Conservation (phyloP, 495 filamentous ascomycete species). For the Hyaloscypha hepaticicola region DNA sequence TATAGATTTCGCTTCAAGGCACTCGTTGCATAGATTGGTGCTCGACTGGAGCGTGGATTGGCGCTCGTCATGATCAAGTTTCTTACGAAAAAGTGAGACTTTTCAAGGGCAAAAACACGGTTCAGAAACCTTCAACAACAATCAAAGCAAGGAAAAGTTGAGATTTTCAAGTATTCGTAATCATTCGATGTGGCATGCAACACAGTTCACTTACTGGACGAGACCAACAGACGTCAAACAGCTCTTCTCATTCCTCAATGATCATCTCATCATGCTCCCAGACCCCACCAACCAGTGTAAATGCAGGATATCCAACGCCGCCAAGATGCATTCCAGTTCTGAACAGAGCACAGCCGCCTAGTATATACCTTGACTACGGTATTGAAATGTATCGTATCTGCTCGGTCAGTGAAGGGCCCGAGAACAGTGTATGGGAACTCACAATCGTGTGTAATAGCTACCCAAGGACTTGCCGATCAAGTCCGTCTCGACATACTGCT, state of each 20-base stretch:
- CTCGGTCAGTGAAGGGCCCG: neutral
- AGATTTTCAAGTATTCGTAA: constrained; percentile 1
- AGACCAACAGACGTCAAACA: neutral
- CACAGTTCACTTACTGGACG: neutral
- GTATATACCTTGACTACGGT: constrained; percentile 77
- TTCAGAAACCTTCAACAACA: neutral
- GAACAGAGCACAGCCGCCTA: constrained; percentile 32
- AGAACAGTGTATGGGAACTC: constrained; percentile 32
- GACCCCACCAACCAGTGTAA: constrained; percentile 30
- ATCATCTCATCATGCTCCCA: constrained; percentile 6
- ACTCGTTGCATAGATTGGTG: neutral
- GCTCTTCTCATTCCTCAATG: neutral
- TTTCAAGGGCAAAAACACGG: neutral
- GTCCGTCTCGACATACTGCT: constrained; percentile 69
- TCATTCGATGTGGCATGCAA: neutral
- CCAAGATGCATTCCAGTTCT: constrained; percentile 9
- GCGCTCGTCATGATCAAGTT: no score
- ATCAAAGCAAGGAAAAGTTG: neutral
- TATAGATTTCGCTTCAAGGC: neutral
- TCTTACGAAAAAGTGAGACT: neutral
- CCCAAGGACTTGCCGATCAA: constrained; percentile 68
- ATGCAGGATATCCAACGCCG: constrained; percentile 34
- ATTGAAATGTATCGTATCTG: constrained; percentile 79
- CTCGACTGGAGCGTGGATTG: no score
- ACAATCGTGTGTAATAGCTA: constrained; percentile 77